Evolutionary conservation across 2,329 filamentous ascomycete species (phyloP).

Genomic region (Davidsoniella australis): DNA sequence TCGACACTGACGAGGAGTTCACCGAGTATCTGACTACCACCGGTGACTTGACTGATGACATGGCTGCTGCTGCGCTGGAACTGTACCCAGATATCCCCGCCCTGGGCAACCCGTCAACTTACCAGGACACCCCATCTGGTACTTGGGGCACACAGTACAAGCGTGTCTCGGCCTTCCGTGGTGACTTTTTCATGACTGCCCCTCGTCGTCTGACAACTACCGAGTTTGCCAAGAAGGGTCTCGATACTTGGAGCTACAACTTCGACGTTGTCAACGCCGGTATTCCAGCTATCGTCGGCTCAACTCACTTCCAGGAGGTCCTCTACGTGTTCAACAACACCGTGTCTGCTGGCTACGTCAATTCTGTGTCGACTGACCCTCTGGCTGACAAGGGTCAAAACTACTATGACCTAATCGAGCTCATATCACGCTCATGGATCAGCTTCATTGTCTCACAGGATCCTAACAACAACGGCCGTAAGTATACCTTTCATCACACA

Average conservation of each 20-base stretch:
- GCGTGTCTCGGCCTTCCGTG: constrained; percentile 34
- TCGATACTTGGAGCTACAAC: constrained; percentile 37
- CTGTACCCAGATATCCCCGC: constrained; percentile 34
- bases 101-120: constrained; percentile 29
- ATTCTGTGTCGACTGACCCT: constrained; percentile 18
- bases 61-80: constrained; percentile 21
- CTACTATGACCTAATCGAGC: constrained; percentile 22
- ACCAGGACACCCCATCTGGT: constrained; percentile 19
- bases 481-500: neutral
- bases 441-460: constrained; percentile 29
- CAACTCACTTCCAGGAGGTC: constrained; percentile 18
- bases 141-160: constrained; percentile 32
- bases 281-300: constrained; percentile 14
- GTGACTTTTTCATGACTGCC: constrained; percentile 38
- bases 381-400: constrained; percentile 25
- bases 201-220: constrained; percentile 35
- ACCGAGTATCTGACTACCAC: constrained; percentile 21
- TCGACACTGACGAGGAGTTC: constrained; percentile 39
- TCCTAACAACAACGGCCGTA: constrained; percentile 22
- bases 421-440: constrained; percentile 35
- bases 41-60: constrained; percentile 14
- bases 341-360: constrained; percentile 23
- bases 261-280: constrained; percentile 26
- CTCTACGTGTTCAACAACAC: constrained; percentile 32
- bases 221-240: constrained; percentile 28